Base-by-base conservation (phyloP, 2,329 filamentous ascomycete species). In the Colletotrichum cuscutae region DNA sequence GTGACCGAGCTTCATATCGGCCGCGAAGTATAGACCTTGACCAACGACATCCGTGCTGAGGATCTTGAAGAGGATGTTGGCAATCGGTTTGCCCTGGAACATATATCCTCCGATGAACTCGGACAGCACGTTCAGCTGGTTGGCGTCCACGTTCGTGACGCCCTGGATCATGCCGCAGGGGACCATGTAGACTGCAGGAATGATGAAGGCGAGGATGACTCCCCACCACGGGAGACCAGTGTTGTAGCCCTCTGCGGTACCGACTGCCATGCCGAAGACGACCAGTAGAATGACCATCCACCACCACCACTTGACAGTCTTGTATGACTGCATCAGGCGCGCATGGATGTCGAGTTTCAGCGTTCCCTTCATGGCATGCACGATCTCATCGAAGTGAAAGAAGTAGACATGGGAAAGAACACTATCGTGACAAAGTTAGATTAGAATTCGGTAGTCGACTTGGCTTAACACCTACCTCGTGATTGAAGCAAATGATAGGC, bases 401-500 rank as follows among this genome's bases (percentile, higher is more conserved):
- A 86, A 80, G 22, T 79, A 64, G 12, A 81, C 83, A 28, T 86
- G 84, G 0, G 82, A 81, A 5, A 87, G 73, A 1, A 82, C 80
- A 19, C 81, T 76, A 74, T 42, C 0, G 37, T 13, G 13, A 19
- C 15, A 42, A 42, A 2, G 15, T 42, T 42, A 19, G 37, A 42
- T 0, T 3, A 42, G 13, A 19, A 19, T 19, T 42, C 15, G 37
- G 9, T 6, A 19, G 1, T 42, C 8, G 37, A 13, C 6, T 2
- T 3, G 37, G 5, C 37, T 26, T 19, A 13, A 7, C 1, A 37
- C 46, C 8, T 24, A 72, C 70, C 70, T 79, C 1, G 92, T 85
- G 57, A 94, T 92, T 61, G 91, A 88, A 3, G 93, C 93, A 79
- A 95, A 95, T 0, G 91, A 93, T 2, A 94, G 82, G 0, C 77